A percentile compares a stretch with the other conserved stretches of the same genome.
Conservation (phyloP, 1,284 basidiomycete species). For the Boletus austroedulis region DNA sequence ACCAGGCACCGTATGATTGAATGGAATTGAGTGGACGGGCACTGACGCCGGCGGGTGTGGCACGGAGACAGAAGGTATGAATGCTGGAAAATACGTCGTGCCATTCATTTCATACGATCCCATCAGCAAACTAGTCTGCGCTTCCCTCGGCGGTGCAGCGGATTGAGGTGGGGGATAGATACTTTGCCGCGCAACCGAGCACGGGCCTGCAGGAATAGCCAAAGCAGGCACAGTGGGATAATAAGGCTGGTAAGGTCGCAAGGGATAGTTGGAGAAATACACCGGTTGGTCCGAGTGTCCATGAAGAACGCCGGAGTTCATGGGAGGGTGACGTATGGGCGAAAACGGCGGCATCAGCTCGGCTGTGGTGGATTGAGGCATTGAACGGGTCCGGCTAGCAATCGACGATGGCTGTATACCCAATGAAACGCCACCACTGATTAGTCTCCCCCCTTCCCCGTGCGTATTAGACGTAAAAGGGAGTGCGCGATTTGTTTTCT, state of each 20-base stretch:
- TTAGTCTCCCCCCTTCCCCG: constrained; percentile 15
- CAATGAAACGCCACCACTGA: constrained; percentile 28
- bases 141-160: background rate
- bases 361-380: constrained; percentile 38
- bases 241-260: constrained; percentile 29
- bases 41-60: constrained; percentile 6
- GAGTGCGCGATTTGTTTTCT: constrained; percentile 1
- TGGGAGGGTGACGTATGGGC: background rate
- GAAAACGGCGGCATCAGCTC: constrained; percentile 34
- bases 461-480: constrained; percentile 4
- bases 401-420: constrained; percentile 16
- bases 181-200: constrained; percentile 3
- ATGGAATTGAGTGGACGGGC: constrained; percentile 11
- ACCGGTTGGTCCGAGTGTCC: constrained; percentile 10
- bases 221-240: constrained; percentile 24
- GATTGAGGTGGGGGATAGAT: constrained; percentile 1
- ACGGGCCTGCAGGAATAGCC: constrained; percentile 1
- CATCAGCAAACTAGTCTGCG: constrained; percentile 8
- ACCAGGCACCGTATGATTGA: constrained; percentile 4
- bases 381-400: background rate
- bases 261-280: constrained; percentile 18
- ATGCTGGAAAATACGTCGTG: constrained; percentile 36
- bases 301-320: background rate
- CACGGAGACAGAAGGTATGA: background rate
- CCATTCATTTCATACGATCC: constrained; percentile 33